Evolutionary conservation across 2,329 filamentous ascomycete species (phyloP).

Genomic region (Aspergillus fumigatus): DNA sequence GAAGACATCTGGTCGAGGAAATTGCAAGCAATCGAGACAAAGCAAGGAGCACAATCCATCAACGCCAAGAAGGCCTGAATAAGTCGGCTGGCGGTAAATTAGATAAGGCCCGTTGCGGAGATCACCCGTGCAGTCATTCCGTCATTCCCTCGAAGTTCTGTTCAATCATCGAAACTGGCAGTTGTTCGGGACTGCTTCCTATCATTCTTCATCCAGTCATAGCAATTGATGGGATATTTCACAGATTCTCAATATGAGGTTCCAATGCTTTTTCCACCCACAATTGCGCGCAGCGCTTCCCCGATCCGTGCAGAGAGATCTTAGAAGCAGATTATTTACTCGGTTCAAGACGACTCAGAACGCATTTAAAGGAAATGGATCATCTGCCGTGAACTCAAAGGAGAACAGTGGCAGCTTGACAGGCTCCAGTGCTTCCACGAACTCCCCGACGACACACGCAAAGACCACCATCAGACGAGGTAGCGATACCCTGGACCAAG

Average conservation of each 20-base stretch:
- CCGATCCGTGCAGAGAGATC: conserved; percentile 20
- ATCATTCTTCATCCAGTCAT: not conserved
- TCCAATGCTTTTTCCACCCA: conserved; percentile 24
- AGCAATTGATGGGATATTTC: not conserved
- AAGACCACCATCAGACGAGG: conserved; percentile 27
- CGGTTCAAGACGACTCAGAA: conserved; percentile 28
- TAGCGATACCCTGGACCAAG: conserved; percentile 8
- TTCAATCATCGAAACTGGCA: not conserved
- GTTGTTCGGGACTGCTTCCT: not conserved
- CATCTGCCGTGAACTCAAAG: conserved; percentile 17
- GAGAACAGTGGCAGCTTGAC: conserved; percentile 6
- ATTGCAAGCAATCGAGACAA: not conserved
- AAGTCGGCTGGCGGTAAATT: not conserved
- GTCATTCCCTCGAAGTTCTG: not conserved
- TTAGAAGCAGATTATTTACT: conserved; percentile 22
- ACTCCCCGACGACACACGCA: conserved; percentile 14
- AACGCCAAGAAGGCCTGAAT: not conserved
- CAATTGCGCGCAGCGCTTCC: conserved; percentile 27
- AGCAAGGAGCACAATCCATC: not conserved
- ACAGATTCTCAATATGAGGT: conserved; percentile 15
- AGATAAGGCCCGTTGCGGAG: not conserved
- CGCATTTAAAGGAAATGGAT: conserved; percentile 19
- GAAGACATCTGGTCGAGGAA: not conserved
- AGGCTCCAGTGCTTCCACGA: conserved; percentile 12
- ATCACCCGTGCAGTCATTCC: not conserved